phyloP scores from a whole-genome alignment of 441 rosid species.

The Geranium incanum region DNA sequence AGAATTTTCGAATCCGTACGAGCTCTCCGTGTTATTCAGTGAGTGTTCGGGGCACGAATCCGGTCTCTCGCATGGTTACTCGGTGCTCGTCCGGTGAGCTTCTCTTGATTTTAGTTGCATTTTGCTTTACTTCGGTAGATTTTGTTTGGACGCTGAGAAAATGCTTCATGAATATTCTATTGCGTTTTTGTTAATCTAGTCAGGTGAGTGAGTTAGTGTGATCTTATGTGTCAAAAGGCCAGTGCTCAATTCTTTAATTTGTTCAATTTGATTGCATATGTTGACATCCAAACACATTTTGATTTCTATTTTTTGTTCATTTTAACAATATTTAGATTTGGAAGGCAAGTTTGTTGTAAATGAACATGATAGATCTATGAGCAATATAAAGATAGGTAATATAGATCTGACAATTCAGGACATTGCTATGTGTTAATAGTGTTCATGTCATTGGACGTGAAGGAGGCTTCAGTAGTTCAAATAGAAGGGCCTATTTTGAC shows the following conservation, averaged over 20 bases:
- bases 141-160: neutral
- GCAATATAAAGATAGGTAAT: neutral
- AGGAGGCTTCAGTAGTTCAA: neutral
- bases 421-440: neutral
- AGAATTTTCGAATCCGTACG: conserved; percentile 34
- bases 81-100: conserved; percentile 63
- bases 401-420: neutral
- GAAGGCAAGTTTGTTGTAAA: neutral
- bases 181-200: neutral
- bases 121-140: neutral
- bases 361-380: neutral
- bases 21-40: conserved; percentile 31
- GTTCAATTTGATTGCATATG: neutral
- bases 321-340: neutral
- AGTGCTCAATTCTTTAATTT: neutral
- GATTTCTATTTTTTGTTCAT: neutral
- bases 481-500: neutral
- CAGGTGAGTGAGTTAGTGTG: conserved; percentile 2
- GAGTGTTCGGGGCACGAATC: conserved; percentile 33
- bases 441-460: neutral
- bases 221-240: neutral
- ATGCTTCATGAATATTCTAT: neutral
- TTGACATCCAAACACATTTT: neutral
- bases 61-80: conserved; percentile 39
- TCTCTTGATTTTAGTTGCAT: neutral